Percentiles rank a stretch among this genome's conserved stretches.
phyloP scores from a whole-genome alignment of 179 eudicot species.

The Silene vulgaris region DNA sequence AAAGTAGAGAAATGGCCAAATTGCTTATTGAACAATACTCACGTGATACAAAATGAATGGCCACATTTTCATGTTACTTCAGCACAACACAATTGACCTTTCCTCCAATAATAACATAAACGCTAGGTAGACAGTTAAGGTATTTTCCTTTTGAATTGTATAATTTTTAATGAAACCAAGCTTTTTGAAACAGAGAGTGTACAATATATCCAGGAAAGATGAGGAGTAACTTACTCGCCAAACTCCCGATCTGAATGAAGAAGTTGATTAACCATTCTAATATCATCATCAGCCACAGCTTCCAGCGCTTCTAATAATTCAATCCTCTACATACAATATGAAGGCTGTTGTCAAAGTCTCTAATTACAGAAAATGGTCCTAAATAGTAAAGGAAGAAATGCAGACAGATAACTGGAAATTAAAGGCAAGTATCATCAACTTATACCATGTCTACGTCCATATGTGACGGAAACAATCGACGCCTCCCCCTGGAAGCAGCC shows the following conservation, averaged over 20 bases:
- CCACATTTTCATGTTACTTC: background rate
- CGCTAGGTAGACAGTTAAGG: background rate
- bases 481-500: slow-evolving; percentile 30
- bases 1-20: slow-evolving; percentile 4
- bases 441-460: slow-evolving; percentile 86
- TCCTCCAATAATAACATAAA: background rate
- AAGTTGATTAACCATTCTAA: slow-evolving; percentile 46
- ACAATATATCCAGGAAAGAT: background rate
- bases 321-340: slow-evolving; percentile 50
- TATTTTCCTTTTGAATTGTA: background rate
- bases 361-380: background rate
- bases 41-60: background rate
- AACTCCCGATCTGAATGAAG: slow-evolving; percentile 60
- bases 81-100: background rate
- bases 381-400: background rate
- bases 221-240: slow-evolving; percentile 50
- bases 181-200: background rate
- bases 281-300: slow-evolving; percentile 52
- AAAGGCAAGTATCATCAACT: slow-evolving; percentile 18
- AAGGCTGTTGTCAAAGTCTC: background rate
- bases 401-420: background rate
- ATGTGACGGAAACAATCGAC: slow-evolving; percentile 44
- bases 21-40: background rate
- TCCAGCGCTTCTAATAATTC: slow-evolving; percentile 74
- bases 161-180: no score